Evolutionary conservation across 2,329 filamentous ascomycete genomes (phyloP).

Genomic region (Bisporella sp.): DNA sequence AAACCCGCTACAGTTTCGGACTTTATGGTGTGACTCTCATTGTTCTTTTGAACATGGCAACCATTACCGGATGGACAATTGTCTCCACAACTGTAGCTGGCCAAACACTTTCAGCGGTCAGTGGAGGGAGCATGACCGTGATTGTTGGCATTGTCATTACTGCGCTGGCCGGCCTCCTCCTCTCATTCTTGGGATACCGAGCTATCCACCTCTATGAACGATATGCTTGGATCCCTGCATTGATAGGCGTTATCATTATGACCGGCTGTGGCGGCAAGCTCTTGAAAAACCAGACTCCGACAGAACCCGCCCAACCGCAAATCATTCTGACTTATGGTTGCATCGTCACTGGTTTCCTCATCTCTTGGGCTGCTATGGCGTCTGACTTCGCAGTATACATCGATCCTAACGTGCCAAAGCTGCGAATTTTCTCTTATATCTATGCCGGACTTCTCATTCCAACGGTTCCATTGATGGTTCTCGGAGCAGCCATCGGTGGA

Average conservation of each 20-base stretch:
- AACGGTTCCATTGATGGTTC: conserved; percentile 47
- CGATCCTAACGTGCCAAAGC: conserved; percentile 46
- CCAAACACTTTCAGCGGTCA: conserved; percentile 55
- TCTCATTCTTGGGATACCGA: conserved; percentile 55
- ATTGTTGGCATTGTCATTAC: conserved; percentile 55
- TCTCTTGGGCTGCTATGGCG: conserved; percentile 52
- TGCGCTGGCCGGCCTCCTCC: conserved; percentile 45
- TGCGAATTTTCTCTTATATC: conserved; percentile 45
- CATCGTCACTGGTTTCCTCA: conserved; percentile 55
- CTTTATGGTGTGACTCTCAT: conserved; percentile 21
- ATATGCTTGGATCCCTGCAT: conserved; percentile 48
- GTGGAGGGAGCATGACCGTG: conserved; percentile 56
- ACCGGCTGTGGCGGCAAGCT: conserved; percentile 45
- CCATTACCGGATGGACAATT: conserved; percentile 16
- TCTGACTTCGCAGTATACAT: conserved; percentile 58
- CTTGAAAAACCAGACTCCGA: conserved; percentile 39
- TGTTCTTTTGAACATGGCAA: neutral
- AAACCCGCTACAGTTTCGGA: conserved; percentile 57
- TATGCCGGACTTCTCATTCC: conserved; percentile 49
- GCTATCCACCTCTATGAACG: conserved; percentile 51
- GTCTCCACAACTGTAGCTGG: conserved; percentile 49
- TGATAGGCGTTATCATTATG: conserved; percentile 48
- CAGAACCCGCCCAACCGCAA: conserved; percentile 34
- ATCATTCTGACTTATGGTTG: conserved; percentile 50
- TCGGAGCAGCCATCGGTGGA: conserved; percentile 58